Evolutionary conservation across 2,329 filamentous ascomycete species (phyloP), one percentile per base, ranked within the genome.

Genomic region (Fonsecaea pugnacius): DNA sequence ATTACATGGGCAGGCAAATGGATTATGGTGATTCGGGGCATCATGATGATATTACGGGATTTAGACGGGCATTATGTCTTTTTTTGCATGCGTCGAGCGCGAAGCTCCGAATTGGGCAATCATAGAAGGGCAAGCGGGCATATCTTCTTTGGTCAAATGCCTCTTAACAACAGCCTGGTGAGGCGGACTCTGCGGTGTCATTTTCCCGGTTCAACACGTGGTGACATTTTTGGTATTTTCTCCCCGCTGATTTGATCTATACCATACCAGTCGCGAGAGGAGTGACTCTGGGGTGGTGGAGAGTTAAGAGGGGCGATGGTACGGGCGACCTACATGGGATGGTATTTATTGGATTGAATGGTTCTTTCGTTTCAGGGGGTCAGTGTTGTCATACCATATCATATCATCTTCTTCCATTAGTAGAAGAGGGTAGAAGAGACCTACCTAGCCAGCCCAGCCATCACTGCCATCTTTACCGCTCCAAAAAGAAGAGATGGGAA

Each of bases 61-160:
- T 24, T 24, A 48, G 21, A 48, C 7, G 7, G 43, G 21, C 21
- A 10, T 27, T 9, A 38, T 30, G n/a, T 7, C 16, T 4, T 9
- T 18, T 3, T 36, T 43, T 43, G 38, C 38, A 3, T 18, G 16
- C 43, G 24, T 24, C 24, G 43, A 48, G 43, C 43, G 43, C 18
- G n/a, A 46, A 46, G 43, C 3, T 24, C 9, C 18, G 43, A 12
- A 18, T 27, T 27, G 18, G 43, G 21, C 18, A 48, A 48, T 16
- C 43, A 48, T 48, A 48, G 43, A 48, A 33, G 30, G n/a, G 51
- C 51, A 14, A n/a, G n/a, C 12, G 51, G 51, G 51, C 30, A n/a
- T 33, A 24, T 27, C 12, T n/a, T 53, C 33, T 21, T 8, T 7
- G 21, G 7, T 46, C 7, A 10, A 21, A 48, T 18, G 16, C 43